Base-by-base conservation (phyloP, 2,329 filamentous ascomycete genomes). In the Dryadomyces quercivorus region DNA sequence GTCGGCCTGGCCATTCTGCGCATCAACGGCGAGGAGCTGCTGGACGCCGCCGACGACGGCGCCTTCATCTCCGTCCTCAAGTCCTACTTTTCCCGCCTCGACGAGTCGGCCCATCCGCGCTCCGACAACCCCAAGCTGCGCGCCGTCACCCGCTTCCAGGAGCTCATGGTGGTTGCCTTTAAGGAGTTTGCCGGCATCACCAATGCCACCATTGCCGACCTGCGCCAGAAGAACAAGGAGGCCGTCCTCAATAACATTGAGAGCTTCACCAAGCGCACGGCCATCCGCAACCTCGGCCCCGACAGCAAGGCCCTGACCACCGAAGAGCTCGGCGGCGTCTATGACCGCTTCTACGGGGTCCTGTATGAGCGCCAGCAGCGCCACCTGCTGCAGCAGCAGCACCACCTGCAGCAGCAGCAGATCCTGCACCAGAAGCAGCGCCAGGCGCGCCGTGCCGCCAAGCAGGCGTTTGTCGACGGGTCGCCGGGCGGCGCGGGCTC, bases 161-260 rank as follows among this genome's bases (percentile, higher is more conserved):
- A 97, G 68, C 80, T 98, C 55, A 97, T 98, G 91, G 93, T 98
- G 3, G 93, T 97, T 20, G 93, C 93, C 0, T 98, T 98, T 72
- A 97, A 96, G 62, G 93, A 98, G 65, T 98, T 98, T 65, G 86
- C 92, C 0, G 88, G 85, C 44, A 95, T 98, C 61, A 98, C 93
- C 0, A 92, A 98, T 65, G 85, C 83, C 64, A 95, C 85, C 51
- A 91, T 98, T 57, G 86, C 86, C 0, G 93, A 97, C 60, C 78
- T 94, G 64, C 84, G 93, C 21, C 76, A 87, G 44, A 95, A 91
- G 69, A 94, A 97, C 70, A 97, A 97, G 69, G 88, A 93, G 64
- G 85, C 87, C 0, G 93, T 98, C 36, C 75, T 98, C 55, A 90
- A 90, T 67, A 96, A 91, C 60, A 97, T 98, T 64, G 93, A 97